These are phyloP conservation scores for Poa pratensis DNA, from an alignment of 176 grass and related monocot species.

Conservation along the genomic window DNA sequence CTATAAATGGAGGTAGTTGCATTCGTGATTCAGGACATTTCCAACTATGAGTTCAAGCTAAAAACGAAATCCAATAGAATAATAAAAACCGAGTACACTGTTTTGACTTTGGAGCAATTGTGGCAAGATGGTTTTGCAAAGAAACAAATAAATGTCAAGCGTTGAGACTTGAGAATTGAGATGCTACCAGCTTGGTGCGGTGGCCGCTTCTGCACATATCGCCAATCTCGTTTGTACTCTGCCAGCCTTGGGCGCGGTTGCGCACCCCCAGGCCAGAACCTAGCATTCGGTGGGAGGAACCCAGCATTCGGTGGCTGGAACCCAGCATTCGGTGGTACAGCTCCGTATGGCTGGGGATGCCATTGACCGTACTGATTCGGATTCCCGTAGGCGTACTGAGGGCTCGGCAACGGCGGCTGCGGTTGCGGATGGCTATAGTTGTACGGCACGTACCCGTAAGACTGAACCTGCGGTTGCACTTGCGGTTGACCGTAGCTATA, in stretches of 20 bases:
- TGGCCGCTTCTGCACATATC: conserved; percentile 40
- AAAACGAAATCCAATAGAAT: neutral
- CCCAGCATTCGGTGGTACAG: conserved; percentile 10
- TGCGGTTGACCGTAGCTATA: conserved; percentile 39
- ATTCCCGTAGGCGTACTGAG: conserved; percentile 38
- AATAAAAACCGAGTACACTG: neutral
- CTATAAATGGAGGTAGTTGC: neutral
- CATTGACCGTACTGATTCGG: conserved; percentile 35
- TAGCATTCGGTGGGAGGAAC: conserved; percentile 23
- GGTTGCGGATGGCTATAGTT: conserved; percentile 46
- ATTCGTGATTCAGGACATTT: neutral
- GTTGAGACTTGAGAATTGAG: neutral
- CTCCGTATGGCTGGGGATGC: conserved; percentile 42
- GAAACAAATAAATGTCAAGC: neutral
- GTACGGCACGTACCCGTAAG: conserved; percentile 48
- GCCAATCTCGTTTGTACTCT: conserved; percentile 65
- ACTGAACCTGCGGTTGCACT: neutral
- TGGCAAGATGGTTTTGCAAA: neutral
- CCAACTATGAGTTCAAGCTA: neutral
- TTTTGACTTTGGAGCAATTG: conserved; percentile 3
- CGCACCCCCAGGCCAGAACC: conserved; percentile 20
- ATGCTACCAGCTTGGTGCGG: conserved; percentile 64
- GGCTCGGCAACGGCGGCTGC: conserved; percentile 27
- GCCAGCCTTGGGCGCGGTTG: conserved; percentile 50
- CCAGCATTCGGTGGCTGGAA: conserved; percentile 27